phyloP scores from a whole-genome alignment of 2,329 filamentous ascomycete genomes.

The Verticillium longisporum region DNA sequence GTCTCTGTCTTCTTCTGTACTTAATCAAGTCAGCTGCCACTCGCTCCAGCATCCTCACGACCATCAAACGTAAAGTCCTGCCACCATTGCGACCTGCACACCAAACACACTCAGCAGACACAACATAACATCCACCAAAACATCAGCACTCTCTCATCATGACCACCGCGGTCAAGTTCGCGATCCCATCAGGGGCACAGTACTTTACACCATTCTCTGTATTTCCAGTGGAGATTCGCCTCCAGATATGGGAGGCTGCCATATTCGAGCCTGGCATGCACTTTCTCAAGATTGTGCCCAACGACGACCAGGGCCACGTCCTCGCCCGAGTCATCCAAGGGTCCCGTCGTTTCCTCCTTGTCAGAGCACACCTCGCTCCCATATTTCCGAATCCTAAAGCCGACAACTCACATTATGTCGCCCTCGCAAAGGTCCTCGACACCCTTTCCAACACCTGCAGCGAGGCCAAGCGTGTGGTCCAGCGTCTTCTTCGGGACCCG shows the following conservation, averaged over 20 bases:
- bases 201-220: slow-evolving; percentile 21
- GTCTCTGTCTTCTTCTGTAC: not conserved
- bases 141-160: not conserved
- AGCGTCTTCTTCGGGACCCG: slow-evolving; percentile 2
- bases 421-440: slow-evolving; percentile 14
- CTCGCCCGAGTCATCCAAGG: not conserved
- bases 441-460: slow-evolving; percentile 6
- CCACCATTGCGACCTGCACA: not conserved
- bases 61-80: not conserved
- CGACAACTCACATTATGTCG: slow-evolving; percentile 24
- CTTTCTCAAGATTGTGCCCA: slow-evolving; percentile 20
- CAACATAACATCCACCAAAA: not conserved
- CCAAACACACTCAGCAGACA: not conserved
- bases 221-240: slow-evolving; percentile 27
- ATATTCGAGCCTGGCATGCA: slow-evolving; percentile 25
- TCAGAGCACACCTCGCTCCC: slow-evolving; percentile 15
- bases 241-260: slow-evolving; percentile 24
- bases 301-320: slow-evolving; percentile 14
- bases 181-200: slow-evolving; percentile 22
- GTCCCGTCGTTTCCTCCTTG: not conserved
- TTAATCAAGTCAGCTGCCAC: not conserved
- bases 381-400: slow-evolving; percentile 19
- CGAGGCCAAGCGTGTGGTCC: slow-evolving; percentile 3
- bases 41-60: not conserved
- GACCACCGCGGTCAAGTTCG: slow-evolving; percentile 18